Base-by-base conservation (phyloP, 208 protist species). In the Crithidia bombi region DNA sequence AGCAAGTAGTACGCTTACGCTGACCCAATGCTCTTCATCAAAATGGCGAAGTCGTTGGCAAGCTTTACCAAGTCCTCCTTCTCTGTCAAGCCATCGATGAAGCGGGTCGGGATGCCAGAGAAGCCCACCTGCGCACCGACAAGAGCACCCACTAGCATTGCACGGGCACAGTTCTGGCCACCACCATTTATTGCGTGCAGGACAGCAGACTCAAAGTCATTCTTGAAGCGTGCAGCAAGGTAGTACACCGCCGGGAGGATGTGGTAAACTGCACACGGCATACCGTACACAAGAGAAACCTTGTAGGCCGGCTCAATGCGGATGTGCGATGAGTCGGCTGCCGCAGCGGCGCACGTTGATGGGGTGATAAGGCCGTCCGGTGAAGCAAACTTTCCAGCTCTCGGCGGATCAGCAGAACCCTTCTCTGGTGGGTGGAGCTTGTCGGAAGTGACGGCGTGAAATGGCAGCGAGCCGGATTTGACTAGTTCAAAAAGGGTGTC, bases 211-310 rank as follows among this genome's bases (percentile, higher is more conserved):
- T 82, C 77, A 62, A 82, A 82, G 51, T 66, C 50, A 35, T 69
- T 32, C 17, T 54, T 58, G 62, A 78, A 82, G 64, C 77, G 77
- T 14, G 77, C 69, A n/a, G 70, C 17, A 43, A 82, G 70, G 62
- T 78, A 82, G 64, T 82, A 82, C 15, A 50, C 68, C 2, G 77
- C 77, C 6, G 77, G 77, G 12, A 82, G 61, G 32, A 82, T 49
- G 57, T 82, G 70, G 51, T 82, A 82, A 38, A 69, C 52, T 3
- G 77, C 77, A 38, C 77, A 82, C 5, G 69, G 77, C 77, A 78
- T 65, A 5, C 77, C 77, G 50, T 74, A 82, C 41, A 82, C 59
- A 0, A 78, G 54, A 11, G 69, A 77, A 9, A 71, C 70, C 38
- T 55, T 64, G 58, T 54, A 78, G 4, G 77, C 77, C 0, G 77